phyloP scores from a whole-genome alignment of 2,329 filamentous ascomycete genomes.

The Davidsoniella neocaledoniae region DNA sequence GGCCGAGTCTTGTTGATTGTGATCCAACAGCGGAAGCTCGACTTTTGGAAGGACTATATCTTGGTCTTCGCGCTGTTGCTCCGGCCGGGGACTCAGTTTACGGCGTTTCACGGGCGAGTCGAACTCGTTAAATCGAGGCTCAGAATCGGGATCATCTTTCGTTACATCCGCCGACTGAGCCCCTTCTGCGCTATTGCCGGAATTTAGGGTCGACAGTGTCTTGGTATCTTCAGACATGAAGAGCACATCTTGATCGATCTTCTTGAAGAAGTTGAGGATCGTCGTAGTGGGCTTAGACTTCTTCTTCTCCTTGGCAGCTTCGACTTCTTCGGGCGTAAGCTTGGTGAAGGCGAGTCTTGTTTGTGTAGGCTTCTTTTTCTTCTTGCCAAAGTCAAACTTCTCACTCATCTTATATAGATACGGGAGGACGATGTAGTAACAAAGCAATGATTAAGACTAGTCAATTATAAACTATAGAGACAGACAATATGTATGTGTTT shows the following conservation, averaged over 20 bases:
- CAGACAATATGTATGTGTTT: not conserved
- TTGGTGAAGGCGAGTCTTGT: conserved; percentile 9
- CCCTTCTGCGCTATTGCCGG: conserved; percentile 18
- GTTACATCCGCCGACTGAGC: not conserved
- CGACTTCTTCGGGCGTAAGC: conserved; percentile 10
- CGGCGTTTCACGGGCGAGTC: conserved; percentile 23
- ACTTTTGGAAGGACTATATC: not conserved
- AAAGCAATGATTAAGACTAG: not conserved
- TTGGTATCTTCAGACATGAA: conserved; percentile 13
- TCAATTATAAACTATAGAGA: not conserved
- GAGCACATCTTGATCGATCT: conserved; percentile 29
- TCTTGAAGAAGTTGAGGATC: conserved; percentile 62
- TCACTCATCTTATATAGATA: conserved; percentile 2
- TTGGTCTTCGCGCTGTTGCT: conserved; percentile 4
- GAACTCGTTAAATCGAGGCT: conserved; percentile 14
- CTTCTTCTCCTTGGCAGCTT: conserved; percentile 18
- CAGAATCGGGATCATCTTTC: not conserved
- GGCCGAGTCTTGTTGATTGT: conserved; percentile 34
- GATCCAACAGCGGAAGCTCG: not conserved
- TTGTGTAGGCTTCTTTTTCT: conserved; percentile 11
- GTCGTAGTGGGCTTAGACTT: conserved; percentile 38
- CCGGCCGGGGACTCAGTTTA: conserved; percentile 21
- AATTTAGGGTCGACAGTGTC: conserved; percentile 21
- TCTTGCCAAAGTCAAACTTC: conserved; percentile 11
- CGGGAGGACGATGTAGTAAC: not conserved